phyloP scores from a whole-genome alignment of 2,329 filamentous ascomycete genomes.

The Colletotrichum horii region DNA sequence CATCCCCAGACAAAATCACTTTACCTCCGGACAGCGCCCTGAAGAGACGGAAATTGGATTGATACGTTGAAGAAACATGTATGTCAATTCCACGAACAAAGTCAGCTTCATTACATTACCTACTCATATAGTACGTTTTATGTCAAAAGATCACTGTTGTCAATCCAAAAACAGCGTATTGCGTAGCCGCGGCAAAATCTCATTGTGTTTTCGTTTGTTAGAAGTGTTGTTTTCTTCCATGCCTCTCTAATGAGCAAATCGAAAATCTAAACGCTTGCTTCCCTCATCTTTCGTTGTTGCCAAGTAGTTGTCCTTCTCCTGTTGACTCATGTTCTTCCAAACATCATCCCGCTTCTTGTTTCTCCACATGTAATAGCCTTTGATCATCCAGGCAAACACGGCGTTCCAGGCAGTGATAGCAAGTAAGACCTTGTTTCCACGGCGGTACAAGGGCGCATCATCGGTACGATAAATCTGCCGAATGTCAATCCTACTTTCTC shows the following conservation, averaged over 20 bases:
- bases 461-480: constrained; percentile 35
- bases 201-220: too few relatives aligned
- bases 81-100: too few relatives aligned
- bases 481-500: neutral
- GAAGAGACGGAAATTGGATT: too few relatives aligned
- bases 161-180: too few relatives aligned
- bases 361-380: constrained; percentile 34
- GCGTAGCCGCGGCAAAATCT: too few relatives aligned
- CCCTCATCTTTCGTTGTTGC: constrained; percentile 45
- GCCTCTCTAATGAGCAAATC: constrained; percentile 33
- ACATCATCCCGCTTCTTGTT: constrained; percentile 30
- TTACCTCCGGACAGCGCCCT: too few relatives aligned
- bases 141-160: too few relatives aligned
- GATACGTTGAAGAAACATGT: too few relatives aligned
- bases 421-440: constrained; percentile 45
- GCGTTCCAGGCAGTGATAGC: constrained; percentile 42
- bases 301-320: constrained; percentile 42
- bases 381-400: constrained; percentile 30
- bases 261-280: constrained; percentile 40
- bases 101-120: too few relatives aligned
- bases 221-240: too few relatives aligned
- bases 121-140: too few relatives aligned
- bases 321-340: constrained; percentile 32
- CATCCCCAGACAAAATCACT: too few relatives aligned
- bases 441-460: constrained; percentile 52